Evolutionary conservation across 2,329 filamentous ascomycete species (phyloP), one percentile per base, ranked within the genome.

Genomic region (Paracorniculantispora psalliotae): DNA sequence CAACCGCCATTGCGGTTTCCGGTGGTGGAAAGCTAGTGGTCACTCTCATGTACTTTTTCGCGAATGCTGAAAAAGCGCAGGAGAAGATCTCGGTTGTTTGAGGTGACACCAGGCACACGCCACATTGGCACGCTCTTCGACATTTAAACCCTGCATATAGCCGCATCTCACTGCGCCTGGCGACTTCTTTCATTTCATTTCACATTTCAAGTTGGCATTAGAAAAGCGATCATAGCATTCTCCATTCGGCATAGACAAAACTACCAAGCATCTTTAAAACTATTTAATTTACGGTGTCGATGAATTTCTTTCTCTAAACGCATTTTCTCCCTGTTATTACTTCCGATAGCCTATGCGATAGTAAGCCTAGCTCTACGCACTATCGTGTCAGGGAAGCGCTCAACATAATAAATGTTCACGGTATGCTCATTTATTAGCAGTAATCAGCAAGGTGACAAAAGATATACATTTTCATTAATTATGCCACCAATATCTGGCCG

Each of bases 1-100:
- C 75, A 19, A 69, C 73, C 8, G 78, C 77, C 8, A 63, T 81
- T 17, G 64, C 77, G 19, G 67, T 80, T 2, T 78, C 75, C 3
- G 79, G 70, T 0, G 72, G 70, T 1, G 77, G 79, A 8, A 81
- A 81, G 65, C 55, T 75, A 41, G 35, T 79, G 19, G 79, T 80
- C 6, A 72, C 76, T 4, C 59, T 72, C 30, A 71, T 80, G 73
- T 79, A 74, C 61, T 61, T 78, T 2, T 77, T 79, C 56, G 76
- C 76, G 44, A 61, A 67, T 19, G 65, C 72, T 0, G 77, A 79
- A 19, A 68, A 68, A 64, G 50, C 25, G 9, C 28, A 46, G 17
- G 8, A 49, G 17, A 21, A 50, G 4, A 21, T 2, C n/a, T 55
- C 43, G 17, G 26, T 13, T 19, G 58, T 30, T 13, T 59, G 12